Percentiles rank a stretch among this genome's conserved stretches.
These are phyloP conservation scores for Sanguinoderma infundibulare DNA, from an alignment of 1,284 basidiomycete species.

Conservation along the genomic window DNA sequence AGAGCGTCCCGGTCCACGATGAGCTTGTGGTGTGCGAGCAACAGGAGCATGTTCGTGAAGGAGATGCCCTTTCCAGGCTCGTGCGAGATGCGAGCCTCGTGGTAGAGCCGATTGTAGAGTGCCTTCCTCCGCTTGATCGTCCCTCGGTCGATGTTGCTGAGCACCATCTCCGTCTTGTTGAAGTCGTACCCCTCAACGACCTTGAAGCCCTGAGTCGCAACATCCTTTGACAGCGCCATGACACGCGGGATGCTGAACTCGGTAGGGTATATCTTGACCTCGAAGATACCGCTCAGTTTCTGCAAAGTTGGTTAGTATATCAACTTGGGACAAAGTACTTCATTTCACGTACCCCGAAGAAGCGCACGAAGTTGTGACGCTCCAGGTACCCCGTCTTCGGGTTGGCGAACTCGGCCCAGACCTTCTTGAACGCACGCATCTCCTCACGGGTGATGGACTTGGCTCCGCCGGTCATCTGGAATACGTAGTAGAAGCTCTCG, in stretches of 20 bases:
- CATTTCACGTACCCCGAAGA: conserved; percentile 74
- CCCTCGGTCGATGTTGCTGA: conserved; percentile 69
- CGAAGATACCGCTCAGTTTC: conserved; percentile 83
- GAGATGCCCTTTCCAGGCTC: conserved; percentile 83
- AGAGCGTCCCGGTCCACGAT: conserved; percentile 89
- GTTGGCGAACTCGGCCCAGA: conserved; percentile 89
- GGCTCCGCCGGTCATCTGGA: conserved; percentile 85
- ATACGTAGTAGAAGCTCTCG: conserved; percentile 96
- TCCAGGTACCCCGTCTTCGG: conserved; percentile 82
- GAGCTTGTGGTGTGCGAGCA: conserved; percentile 92
- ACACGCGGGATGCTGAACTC: conserved; percentile 70
- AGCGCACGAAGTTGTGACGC: conserved; percentile 73
- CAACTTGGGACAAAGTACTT: neutral
- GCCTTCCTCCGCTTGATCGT: conserved; percentile 69
- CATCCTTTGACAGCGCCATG: conserved; percentile 49
- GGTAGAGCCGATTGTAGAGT: conserved; percentile 78
- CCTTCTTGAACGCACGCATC: conserved; percentile 93
- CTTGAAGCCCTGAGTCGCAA: conserved; percentile 19
- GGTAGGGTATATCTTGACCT: conserved; percentile 81
- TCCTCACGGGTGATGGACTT: conserved; percentile 87
- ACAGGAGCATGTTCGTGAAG: conserved; percentile 88
- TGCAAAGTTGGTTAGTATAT: conserved; percentile 34
- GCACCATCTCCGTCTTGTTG: conserved; percentile 57
- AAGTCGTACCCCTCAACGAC: conserved; percentile 66
- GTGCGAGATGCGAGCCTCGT: conserved; percentile 82